These are phyloP conservation scores for Coemansia erecta DNA, from an alignment of 192 early-diverging fungal species.

Conservation along the genomic window DNA sequence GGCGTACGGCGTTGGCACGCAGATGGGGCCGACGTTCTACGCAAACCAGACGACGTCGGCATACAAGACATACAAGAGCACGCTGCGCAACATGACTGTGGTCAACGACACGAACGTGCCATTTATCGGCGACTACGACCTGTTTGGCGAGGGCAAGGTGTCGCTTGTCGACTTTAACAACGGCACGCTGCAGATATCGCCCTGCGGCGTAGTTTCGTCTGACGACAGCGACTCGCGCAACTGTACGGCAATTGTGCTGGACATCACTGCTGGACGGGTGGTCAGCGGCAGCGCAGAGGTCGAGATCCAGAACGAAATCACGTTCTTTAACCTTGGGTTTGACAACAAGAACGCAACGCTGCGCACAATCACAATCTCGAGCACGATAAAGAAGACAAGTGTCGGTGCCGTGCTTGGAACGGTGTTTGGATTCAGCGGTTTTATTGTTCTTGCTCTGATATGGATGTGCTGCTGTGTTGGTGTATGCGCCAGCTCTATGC, in stretches of 20 bases:
- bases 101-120: conserved; percentile 32
- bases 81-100: conserved; percentile 42
- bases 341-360: conserved; percentile 11
- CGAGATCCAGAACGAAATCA: conserved; percentile 18
- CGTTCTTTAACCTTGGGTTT: conserved; percentile 33
- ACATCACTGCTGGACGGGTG: conserved; percentile 24
- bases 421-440: not conserved
- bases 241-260: conserved; percentile 28
- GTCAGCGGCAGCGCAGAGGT: conserved; percentile 25
- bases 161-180: conserved; percentile 42
- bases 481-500: not conserved
- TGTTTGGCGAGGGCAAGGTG: conserved; percentile 18
- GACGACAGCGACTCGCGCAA: conserved; percentile 2
- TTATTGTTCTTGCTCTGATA: not conserved
- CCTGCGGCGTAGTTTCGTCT: conserved; percentile 25
- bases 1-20: conserved; percentile 37
- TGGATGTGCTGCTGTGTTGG: not conserved
- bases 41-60: conserved; percentile 10
- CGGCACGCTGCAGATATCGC: conserved; percentile 26
- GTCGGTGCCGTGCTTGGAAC: not conserved
- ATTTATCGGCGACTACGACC: conserved; percentile 27
- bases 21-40: conserved; percentile 13
- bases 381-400: conserved; percentile 11
- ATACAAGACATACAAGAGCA: conserved; percentile 16
- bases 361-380: conserved; percentile 37